A percentile compares a stretch with the other conserved stretches of the same genome.
Conservation (phyloP, 495 filamentous ascomycete species). For the Xylaria scruposa region DNA sequence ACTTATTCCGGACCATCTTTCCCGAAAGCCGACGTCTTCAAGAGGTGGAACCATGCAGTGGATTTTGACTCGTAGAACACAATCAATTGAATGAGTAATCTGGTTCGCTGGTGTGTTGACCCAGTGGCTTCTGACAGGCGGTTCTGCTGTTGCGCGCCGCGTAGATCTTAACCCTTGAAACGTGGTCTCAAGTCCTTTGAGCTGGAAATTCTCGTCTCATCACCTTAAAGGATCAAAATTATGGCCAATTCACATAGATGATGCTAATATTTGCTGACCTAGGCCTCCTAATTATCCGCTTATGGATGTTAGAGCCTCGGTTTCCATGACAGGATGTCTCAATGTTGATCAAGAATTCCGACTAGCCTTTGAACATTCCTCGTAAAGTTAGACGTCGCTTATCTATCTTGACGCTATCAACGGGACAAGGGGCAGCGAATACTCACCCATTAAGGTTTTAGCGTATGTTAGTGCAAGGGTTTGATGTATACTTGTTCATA, state of each 20-base stretch:
- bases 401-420: neutral
- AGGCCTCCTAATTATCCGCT: neutral
- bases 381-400: neutral
- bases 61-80: neutral
- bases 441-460: neutral
- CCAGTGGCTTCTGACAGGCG: neutral
- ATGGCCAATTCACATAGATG: neutral
- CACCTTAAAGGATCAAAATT: neutral
- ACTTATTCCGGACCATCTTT: conserved; percentile 5
- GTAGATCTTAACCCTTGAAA: neutral
- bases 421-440: neutral
- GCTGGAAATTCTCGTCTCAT: conserved; percentile 7
- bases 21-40: neutral
- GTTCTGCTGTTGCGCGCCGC: neutral
- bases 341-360: neutral
- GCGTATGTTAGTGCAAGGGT: neutral
- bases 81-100: neutral
- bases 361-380: neutral
- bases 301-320: neutral
- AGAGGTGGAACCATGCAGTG: neutral
- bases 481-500: neutral
- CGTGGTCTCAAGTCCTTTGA: neutral
- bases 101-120: neutral
- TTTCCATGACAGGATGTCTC: neutral
- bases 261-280: neutral